Evolutionary conservation across 176 grass and related monocot genomes (phyloP), one percentile per base, ranked within the genome.

Genomic region (Eragrostis curvula): DNA sequence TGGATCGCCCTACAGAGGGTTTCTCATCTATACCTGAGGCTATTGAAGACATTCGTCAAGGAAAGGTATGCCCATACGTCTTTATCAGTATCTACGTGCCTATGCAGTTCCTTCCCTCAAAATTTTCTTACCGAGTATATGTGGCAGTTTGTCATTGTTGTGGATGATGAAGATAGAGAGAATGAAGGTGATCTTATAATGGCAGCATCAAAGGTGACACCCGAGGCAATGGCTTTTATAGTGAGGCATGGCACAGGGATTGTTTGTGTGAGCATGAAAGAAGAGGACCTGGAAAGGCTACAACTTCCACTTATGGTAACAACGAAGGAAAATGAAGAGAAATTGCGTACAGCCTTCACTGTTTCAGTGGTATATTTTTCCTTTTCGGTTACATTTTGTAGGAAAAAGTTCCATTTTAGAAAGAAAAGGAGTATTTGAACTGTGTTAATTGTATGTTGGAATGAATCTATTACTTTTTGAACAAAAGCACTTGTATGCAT

Each of bases 131-230:
- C 43, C 24, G 32, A 49, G 30, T 87, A 84, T 62, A 69, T 84
- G 51, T 69, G 77, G 56, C 87, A 97, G 94, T 94, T 82, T 78
- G 94, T 97, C 66, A 97, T 97, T 81, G 94, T 97, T 77, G 94
- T 97, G 46, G 94, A 97, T 63, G 94, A 97, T 47, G 94, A 97
- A 83, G 89, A 88, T 53, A 92, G 91, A 89, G 96, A 98, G 73
- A 98, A 98, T 78, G 92, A 98, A 84, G 96, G 96, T 70, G 96
- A 98, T 82, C 96, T 98, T 83, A 98, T 98, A 89, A 97, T 97
- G 92, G 85, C 95, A 83, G 95, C 95, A 77, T 94, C 95, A 83
- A 86, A 90, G 57, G 95, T 89, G 62, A 97, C 95, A 76, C 92
- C 95, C 70, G 95, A 94, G 73, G 87, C 85, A 43, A 97, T 89